These are phyloP conservation scores for Astathelohania contejeani DNA, from an alignment of 371 early-diverging fungal genomes.

Conservation along the genomic window DNA sequence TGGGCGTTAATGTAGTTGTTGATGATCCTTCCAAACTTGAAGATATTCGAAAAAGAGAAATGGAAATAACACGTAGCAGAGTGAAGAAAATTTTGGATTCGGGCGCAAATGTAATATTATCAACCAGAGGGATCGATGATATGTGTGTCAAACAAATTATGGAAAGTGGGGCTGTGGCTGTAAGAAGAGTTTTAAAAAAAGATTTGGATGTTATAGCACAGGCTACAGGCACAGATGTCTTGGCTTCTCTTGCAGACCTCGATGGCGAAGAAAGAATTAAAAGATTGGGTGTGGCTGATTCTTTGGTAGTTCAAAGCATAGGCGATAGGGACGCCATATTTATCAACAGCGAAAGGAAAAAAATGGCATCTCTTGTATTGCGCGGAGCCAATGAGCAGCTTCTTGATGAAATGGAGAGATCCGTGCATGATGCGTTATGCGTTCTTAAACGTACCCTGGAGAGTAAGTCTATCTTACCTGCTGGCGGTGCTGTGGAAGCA, in stretches of 20 bases:
- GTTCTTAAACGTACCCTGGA: constrained; percentile 93
- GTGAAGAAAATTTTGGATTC: constrained; percentile 78
- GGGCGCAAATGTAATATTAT: constrained; percentile 91
- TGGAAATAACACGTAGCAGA: constrained; percentile 80
- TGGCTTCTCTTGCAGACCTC: constrained; percentile 84
- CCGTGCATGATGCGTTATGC: constrained; percentile 85
- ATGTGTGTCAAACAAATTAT: constrained; percentile 86
- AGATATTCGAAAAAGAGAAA: constrained; percentile 80
- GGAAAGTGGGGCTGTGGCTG: constrained; percentile 74
- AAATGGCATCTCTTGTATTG: constrained; percentile 70
- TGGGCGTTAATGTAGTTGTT: constrained; percentile 87
- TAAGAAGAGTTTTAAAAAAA: constrained; percentile 85
- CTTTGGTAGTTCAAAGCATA: constrained; percentile 56
- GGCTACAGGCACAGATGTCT: constrained; percentile 80
- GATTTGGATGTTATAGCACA: constrained; percentile 89
- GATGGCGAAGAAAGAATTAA: constrained; percentile 91
- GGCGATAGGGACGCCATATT: constrained; percentile 86
- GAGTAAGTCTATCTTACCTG: constrained; percentile 85
- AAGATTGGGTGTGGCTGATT: constrained; percentile 75
- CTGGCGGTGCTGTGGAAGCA: constrained; percentile 95
- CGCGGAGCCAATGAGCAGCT: constrained; percentile 91
- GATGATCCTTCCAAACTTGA: constrained; percentile 92
- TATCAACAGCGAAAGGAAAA: constrained; percentile 69
- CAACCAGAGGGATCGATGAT: constrained; percentile 97
- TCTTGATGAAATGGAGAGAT: constrained; percentile 96